A percentile compares a stretch with the other conserved stretches of the same genome.
Conservation (phyloP, 352 stramenopile species). For the Globisporangium irregulare region DNA sequence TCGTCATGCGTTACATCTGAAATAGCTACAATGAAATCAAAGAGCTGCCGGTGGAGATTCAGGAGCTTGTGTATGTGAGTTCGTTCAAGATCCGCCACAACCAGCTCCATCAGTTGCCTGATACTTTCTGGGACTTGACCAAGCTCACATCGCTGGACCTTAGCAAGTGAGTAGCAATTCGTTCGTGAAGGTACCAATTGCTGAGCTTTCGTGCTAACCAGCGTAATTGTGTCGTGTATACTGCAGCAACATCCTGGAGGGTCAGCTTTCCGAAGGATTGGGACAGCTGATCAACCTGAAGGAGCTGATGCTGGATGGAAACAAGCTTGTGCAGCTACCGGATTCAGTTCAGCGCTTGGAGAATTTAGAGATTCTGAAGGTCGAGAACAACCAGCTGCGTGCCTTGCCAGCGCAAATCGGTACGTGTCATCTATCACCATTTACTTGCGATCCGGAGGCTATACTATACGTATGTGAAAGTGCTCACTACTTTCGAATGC, state of each 20-base stretch:
- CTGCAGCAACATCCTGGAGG: constrained; percentile 59
- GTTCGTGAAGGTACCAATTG: no score
- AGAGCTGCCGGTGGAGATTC: constrained; percentile 45
- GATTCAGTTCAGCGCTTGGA: constrained; percentile 40
- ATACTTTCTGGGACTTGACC: constrained; percentile 52
- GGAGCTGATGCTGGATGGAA: constrained; percentile 60
- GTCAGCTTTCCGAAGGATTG: constrained; percentile 43
- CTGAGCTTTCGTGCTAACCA: background rate
- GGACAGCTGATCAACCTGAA: constrained; percentile 51
- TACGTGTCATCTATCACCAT: constrained; percentile 6
- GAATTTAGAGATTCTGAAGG: constrained; percentile 52
- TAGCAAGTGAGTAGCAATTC: constrained; percentile 58
- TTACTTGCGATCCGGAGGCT: background rate
- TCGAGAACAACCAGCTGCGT: constrained; percentile 64
- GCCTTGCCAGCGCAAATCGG: constrained; percentile 51
- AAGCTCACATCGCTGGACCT: constrained; percentile 68
- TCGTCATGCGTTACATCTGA: background rate
- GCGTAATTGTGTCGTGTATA: constrained; percentile 12
- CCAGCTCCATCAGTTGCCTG: constrained; percentile 40
- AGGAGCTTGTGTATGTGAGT: constrained; percentile 40
- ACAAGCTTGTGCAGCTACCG: constrained; percentile 59
- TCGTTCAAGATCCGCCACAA: constrained; percentile 82
- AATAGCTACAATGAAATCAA: constrained; percentile 75
- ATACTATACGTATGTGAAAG: background rate
- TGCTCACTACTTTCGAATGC: background rate